Evolutionary conservation across 164 flowering plant genomes (phyloP).

Genomic region (Stephania cephalantha): DNA sequence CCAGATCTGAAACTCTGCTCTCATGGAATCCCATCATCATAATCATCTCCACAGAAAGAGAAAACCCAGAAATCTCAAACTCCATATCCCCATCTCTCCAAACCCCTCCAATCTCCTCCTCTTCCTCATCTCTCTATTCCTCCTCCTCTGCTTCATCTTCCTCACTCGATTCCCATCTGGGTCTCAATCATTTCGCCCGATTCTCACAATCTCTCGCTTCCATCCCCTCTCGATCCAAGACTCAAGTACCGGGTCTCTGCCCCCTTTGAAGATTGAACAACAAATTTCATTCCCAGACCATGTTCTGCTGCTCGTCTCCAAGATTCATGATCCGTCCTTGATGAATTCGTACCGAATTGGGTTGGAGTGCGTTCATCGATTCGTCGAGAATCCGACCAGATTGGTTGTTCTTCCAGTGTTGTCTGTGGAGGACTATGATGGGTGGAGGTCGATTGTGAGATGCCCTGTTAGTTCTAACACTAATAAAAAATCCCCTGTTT

Average conservation of each 20-base stretch:
- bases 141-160: constrained; percentile 5
- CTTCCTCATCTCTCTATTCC: neutral
- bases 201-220: neutral
- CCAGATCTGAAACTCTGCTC: neutral
- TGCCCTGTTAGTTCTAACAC: constrained; percentile 49
- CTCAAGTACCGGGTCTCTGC: neutral
- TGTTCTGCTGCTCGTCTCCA: constrained; percentile 35
- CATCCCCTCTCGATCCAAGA: constrained; percentile 16
- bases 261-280: constrained; percentile 30
- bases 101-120: neutral
- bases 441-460: constrained; percentile 41
- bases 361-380: constrained; percentile 35
- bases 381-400: neutral
- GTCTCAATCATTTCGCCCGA: constrained; percentile 23
- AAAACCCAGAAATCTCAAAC: neutral
- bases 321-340: neutral
- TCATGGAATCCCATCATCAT: neutral
- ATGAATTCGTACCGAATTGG: neutral
- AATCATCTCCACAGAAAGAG: neutral
- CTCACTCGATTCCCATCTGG: constrained; percentile 7
- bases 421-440: constrained; percentile 52
- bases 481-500: constrained; percentile 31
- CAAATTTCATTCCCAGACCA: constrained; percentile 69
- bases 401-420: constrained; percentile 18
- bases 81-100: neutral